Evolutionary conservation across 129 eudicot genomes (phyloP).

Genomic region (Escallonia rubra): DNA sequence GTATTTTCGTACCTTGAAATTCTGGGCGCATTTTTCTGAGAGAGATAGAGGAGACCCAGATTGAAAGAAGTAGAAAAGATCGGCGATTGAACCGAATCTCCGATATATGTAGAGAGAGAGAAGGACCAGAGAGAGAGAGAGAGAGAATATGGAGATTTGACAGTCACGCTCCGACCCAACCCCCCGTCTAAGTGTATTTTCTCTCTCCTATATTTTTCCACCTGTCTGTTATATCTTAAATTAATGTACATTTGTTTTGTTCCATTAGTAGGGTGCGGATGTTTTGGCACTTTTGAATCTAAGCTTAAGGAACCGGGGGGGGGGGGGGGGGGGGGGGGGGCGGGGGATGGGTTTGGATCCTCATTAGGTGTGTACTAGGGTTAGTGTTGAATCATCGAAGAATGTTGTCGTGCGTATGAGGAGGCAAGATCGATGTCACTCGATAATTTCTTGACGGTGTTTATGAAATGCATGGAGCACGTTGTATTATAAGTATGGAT

Average conservation of each 20-base stretch:
- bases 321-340: too few species aligned
- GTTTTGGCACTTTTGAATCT: too few species aligned
- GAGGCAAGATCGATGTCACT: too few species aligned
- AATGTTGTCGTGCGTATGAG: too few species aligned
- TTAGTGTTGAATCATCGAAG: too few species aligned
- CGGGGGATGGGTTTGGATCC: too few species aligned
- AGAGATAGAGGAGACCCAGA: slow-evolving; percentile 20
- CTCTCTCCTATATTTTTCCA: neutral
- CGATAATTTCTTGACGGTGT: too few species aligned
- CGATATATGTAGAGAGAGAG: slow-evolving; percentile 15
- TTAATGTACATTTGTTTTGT: neutral
- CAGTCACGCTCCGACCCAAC: slow-evolving; percentile 56
- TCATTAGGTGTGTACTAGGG: too few species aligned
- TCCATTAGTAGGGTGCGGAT: too few species aligned
- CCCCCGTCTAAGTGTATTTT: slow-evolving; percentile 18
- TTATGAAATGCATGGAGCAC: too few species aligned
- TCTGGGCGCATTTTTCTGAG: slow-evolving; percentile 36
- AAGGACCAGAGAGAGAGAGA: slow-evolving; percentile 18
- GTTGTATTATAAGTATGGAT: too few species aligned
- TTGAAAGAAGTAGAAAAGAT: slow-evolving; percentile 17
- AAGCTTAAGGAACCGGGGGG: too few species aligned
- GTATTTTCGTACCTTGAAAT: slow-evolving; percentile 42
- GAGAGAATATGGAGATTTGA: slow-evolving; percentile 69
- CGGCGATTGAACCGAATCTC: slow-evolving; percentile 26
- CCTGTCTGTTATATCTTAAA: neutral